These are phyloP conservation scores for Oryza rufipogon DNA, from an alignment of 176 grass and related monocot genomes.

Conservation along the genomic window DNA sequence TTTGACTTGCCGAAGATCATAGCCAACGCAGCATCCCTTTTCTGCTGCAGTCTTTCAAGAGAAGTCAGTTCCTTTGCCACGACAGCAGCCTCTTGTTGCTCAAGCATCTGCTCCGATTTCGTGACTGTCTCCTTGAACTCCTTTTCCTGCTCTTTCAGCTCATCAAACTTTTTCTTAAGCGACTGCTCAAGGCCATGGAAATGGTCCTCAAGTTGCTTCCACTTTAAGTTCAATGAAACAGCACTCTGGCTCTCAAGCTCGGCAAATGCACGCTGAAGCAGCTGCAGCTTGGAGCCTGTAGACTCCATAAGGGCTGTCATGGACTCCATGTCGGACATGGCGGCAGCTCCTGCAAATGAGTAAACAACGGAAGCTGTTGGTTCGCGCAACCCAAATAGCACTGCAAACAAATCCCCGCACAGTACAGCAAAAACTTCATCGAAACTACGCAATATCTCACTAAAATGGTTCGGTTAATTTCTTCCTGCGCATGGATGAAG, in stretches of 20 bases:
- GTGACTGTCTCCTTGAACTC: conserved; percentile 53
- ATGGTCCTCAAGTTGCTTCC: conserved; percentile 92
- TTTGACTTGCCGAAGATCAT: conserved; percentile 69
- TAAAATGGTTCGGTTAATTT: background rate
- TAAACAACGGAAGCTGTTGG: background rate
- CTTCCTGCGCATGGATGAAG: background rate
- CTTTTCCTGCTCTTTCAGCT: conserved; percentile 67
- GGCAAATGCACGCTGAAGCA: conserved; percentile 72
- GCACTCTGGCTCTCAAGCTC: conserved; percentile 70
- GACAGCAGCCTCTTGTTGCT: conserved; percentile 67
- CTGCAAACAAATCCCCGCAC: background rate
- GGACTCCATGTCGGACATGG: conserved; percentile 56
- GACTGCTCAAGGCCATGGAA: conserved; percentile 82
- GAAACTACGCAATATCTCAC: background rate
- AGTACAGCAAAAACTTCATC: background rate
- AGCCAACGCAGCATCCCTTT: conserved; percentile 68
- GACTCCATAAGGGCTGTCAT: conserved; percentile 75
- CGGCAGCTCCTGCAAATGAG: conserved; percentile 10
- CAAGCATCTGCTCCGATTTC: conserved; percentile 60
- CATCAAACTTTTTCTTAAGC: conserved; percentile 66
- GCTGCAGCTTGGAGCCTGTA: conserved; percentile 69
- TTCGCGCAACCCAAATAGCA: background rate
- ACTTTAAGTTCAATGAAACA: conserved; percentile 82
- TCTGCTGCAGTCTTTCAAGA: conserved; percentile 73
- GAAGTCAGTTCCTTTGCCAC: conserved; percentile 74